These are phyloP conservation scores for Kurtzmaniella quercitrusa DNA, from an alignment of 1,139 yeast genomes.

Conservation along the genomic window DNA sequence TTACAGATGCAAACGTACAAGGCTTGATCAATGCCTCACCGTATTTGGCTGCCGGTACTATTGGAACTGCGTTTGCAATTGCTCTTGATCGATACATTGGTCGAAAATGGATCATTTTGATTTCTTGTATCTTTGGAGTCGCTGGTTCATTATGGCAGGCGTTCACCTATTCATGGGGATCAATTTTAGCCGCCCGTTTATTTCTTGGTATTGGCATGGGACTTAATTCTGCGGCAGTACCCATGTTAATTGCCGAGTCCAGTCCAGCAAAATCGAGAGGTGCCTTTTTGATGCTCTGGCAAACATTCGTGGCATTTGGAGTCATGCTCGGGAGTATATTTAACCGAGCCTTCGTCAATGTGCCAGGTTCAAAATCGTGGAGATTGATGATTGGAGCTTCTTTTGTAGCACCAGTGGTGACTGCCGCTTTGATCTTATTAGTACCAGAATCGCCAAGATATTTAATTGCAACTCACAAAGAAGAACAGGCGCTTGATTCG, in stretches of 20 bases:
- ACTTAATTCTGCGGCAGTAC: constrained; percentile 23
- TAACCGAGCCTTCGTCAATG: constrained; percentile 34
- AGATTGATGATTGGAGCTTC: constrained; percentile 33
- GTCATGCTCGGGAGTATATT: constrained; percentile 29
- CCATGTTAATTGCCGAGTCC: constrained; percentile 18
- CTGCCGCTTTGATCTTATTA: constrained; percentile 9
- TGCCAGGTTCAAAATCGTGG: constrained; percentile 34
- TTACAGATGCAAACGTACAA: constrained; percentile 9
- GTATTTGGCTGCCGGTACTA: constrained; percentile 10
- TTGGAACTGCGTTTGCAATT: constrained; percentile 3
- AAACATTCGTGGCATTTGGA: constrained; percentile 32
- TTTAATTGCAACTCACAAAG: constrained; percentile 2
- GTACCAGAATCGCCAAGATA: constrained; percentile 12
- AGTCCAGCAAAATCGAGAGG: constrained; percentile 17
- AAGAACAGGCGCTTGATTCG: constrained; percentile 5
- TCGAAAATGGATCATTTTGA: constrained; percentile 17
- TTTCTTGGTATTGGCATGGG: constrained; percentile 33
- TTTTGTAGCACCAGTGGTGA: constrained; percentile 21
- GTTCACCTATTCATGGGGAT: constrained; percentile 14
- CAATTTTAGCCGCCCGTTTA: constrained; percentile 17
- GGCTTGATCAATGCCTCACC: constrained; percentile 12
- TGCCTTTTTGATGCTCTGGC: constrained; percentile 33
- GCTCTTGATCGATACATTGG: constrained; percentile 11
- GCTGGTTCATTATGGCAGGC: constrained; percentile 19
- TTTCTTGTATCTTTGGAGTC: constrained; percentile 16